A percentile compares a stretch with the other conserved stretches of the same genome.
These are phyloP conservation scores for Dimocarpus longan DNA, from an alignment of 345 rosid species.

Conservation along the genomic window DNA sequence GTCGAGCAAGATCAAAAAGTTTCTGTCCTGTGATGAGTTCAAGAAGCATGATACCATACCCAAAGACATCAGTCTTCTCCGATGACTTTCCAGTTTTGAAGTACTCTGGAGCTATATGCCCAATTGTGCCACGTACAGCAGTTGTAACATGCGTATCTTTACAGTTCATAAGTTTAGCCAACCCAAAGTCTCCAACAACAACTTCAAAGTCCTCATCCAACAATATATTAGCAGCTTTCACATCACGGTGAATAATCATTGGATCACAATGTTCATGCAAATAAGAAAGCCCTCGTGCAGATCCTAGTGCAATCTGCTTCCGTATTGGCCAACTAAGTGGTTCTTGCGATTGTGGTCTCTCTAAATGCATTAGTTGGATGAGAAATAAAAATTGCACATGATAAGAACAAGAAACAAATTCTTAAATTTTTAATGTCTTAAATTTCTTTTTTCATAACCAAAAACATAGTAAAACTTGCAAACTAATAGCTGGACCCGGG, in stretches of 20 bases:
- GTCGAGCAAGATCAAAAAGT: conserved; percentile 94
- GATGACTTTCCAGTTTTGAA: conserved; percentile 89
- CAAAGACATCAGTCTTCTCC: conserved; percentile 98
- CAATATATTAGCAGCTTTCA: conserved; percentile 94
- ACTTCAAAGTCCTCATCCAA: conserved; percentile 94
- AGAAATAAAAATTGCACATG: too few species aligned
- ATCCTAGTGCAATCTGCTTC: too few species aligned
- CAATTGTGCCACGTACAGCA: conserved; percentile 97
- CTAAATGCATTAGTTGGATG: too few species aligned
- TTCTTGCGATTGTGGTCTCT: too few species aligned
- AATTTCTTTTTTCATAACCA: neutral
- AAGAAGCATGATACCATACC: conserved; percentile 97
- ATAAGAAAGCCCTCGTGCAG: too few species aligned
- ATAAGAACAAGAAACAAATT: too few species aligned
- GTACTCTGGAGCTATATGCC: conserved; percentile 96
- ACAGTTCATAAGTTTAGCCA: conserved; percentile 89
- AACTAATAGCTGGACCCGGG: neutral
- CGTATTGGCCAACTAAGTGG: too few species aligned
- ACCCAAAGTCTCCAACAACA: conserved; percentile 94
- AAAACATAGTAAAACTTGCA: neutral
- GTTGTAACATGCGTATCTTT: conserved; percentile 94
- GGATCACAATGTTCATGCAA: too few species aligned
- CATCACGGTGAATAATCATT: conserved; percentile 97
- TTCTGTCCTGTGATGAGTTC: conserved; percentile 95
- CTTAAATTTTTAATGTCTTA: conserved; percentile 43